These are phyloP conservation scores for Pyronema omphalodes DNA, from an alignment of 495 filamentous ascomycete species.

Conservation along the genomic window DNA sequence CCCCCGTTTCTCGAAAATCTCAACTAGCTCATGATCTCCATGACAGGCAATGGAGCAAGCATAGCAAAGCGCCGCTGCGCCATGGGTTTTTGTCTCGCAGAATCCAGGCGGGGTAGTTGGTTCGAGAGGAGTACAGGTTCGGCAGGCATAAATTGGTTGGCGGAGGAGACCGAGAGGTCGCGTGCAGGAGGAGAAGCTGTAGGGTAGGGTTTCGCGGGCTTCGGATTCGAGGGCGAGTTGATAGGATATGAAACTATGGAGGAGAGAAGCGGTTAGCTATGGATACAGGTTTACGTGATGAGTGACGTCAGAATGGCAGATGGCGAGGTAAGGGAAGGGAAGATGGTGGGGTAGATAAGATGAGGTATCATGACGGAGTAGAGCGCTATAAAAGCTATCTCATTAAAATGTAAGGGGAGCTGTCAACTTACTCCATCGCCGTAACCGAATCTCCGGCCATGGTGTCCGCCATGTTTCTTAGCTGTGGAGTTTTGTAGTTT, in stretches of 20 bases:
- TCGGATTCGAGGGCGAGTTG: constrained; percentile 86
- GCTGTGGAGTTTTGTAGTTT: too few species aligned
- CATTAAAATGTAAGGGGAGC: too few species aligned
- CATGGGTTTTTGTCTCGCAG: neutral
- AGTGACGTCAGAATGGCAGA: too few species aligned
- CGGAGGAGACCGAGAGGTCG: constrained; percentile 68
- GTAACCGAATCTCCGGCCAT: too few species aligned
- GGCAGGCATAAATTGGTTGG: constrained; percentile 71
- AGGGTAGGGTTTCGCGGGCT: constrained; percentile 84
- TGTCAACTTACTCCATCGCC: too few species aligned
- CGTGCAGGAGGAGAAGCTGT: constrained; percentile 86
- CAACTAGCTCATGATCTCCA: constrained; percentile 82
- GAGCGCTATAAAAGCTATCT: too few species aligned
- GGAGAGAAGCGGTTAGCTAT: neutral
- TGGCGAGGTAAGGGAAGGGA: too few species aligned
- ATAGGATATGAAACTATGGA: constrained; percentile 56
- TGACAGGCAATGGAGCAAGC: constrained; percentile 93
- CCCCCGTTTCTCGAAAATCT: constrained; percentile 87
- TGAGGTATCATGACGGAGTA: too few species aligned
- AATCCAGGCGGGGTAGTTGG: constrained; percentile 29
- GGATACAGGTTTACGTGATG: too few species aligned
- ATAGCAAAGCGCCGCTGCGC: constrained; percentile 75
- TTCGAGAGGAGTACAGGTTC: constrained; percentile 79
- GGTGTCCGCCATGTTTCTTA: too few species aligned
- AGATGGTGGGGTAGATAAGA: too few species aligned